phyloP scores from a whole-genome alignment of 2,329 filamentous ascomycete genomes.

The Chaetoscypha palmicola region DNA sequence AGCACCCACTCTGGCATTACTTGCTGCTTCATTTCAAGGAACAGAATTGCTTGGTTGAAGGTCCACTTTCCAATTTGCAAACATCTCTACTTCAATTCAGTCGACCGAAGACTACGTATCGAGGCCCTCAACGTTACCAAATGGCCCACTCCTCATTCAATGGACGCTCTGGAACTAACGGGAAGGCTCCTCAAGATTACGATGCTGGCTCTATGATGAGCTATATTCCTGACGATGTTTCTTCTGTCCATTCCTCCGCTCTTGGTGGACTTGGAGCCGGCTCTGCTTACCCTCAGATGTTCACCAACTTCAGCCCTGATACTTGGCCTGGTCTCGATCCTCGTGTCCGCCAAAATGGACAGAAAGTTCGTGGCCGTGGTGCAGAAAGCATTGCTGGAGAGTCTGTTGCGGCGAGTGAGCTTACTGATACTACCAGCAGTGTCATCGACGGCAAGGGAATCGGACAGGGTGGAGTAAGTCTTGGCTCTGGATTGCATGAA shows the following conservation, averaged over 20 bases:
- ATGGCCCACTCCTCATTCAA: constrained; percentile 56
- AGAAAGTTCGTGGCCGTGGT: constrained; percentile 59
- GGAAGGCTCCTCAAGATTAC: constrained; percentile 29
- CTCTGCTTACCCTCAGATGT: constrained; percentile 87
- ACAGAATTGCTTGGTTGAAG: constrained; percentile 89
- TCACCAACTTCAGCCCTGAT: constrained; percentile 82
- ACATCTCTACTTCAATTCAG: constrained; percentile 92
- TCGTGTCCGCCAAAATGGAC: constrained; percentile 55
- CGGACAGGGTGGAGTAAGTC: constrained; percentile 79
- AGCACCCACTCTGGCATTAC: constrained; percentile 97
- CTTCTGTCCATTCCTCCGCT: constrained; percentile 87
- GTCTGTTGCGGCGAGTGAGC: constrained; percentile 85
- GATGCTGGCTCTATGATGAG: constrained; percentile 87
- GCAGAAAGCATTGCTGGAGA: constrained; percentile 82
- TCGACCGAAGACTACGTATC: constrained; percentile 85
- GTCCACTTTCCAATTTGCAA: constrained; percentile 91
- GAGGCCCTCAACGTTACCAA: constrained; percentile 80
- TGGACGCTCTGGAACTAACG: constrained; percentile 26
- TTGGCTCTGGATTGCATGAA: constrained; percentile 72
- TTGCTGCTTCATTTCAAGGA: constrained; percentile 96
- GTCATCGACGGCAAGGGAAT: constrained; percentile 68
- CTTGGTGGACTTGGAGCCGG: constrained; percentile 75
- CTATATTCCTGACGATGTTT: constrained; percentile 95
- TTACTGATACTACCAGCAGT: constrained; percentile 75
- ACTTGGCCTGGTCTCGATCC: constrained; percentile 75